Evolutionary conservation across 352 stramenopile species (phyloP).

Genomic region (Phytophthora pseudosyringae): DNA sequence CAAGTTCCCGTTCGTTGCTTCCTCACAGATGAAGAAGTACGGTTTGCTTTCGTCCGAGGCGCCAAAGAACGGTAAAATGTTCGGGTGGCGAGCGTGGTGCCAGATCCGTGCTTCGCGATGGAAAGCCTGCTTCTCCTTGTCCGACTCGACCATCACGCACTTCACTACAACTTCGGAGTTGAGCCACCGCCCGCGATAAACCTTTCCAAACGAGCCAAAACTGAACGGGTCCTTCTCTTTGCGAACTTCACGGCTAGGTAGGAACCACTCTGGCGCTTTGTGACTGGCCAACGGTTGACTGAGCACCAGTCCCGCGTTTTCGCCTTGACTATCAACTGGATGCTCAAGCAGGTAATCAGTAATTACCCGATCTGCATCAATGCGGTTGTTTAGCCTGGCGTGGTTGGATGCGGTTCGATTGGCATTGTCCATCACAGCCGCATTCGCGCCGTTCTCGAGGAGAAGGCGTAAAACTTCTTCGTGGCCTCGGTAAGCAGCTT

Average conservation of each 20-base stretch:
- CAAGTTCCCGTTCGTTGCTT: constrained; percentile 17
- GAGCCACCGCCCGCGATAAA: constrained; percentile 22
- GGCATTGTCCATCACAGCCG: neutral
- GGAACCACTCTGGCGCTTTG: constrained; percentile 14
- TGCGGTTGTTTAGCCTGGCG: constrained; percentile 4
- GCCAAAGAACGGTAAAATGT: constrained; percentile 27
- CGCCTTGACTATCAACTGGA: neutral
- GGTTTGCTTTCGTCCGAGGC: constrained; percentile 17
- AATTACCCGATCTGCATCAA: constrained; percentile 8
- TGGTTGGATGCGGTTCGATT: neutral
- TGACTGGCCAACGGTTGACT: neutral
- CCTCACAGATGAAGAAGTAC: constrained; percentile 20
- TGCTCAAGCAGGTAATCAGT: neutral
- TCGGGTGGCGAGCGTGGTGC: constrained; percentile 23
- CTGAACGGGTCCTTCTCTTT: constrained; percentile 21
- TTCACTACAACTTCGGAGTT: constrained; percentile 18
- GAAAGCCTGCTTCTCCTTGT: constrained; percentile 17
- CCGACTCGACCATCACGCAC: constrained; percentile 7
- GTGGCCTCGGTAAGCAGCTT: constrained; percentile 10
- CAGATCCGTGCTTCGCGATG: constrained; percentile 16
- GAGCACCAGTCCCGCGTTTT: neutral
- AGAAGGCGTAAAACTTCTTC: constrained; percentile 15
- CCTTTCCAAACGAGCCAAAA: constrained; percentile 19
- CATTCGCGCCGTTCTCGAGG: constrained; percentile 9
- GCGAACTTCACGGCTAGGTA: constrained; percentile 18